Conservation (phyloP, 495 filamentous ascomycete genomes). For the Talaromyces ruber region DNA sequence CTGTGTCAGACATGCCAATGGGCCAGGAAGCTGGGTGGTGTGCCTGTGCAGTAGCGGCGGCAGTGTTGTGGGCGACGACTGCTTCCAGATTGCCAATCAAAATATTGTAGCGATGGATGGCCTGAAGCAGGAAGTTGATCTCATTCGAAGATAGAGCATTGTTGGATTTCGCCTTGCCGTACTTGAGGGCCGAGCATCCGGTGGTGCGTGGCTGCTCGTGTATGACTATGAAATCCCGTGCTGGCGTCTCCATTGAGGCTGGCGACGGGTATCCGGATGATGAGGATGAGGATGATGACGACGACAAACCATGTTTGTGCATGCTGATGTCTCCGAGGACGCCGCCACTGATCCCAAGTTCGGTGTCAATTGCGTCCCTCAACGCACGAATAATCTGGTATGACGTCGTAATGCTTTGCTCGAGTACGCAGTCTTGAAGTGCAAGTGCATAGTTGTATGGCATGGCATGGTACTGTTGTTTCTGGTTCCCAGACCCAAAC, state of each 20-base stretch:
- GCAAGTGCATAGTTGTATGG: not conserved
- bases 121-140: not conserved
- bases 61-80: not conserved
- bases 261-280: not conserved
- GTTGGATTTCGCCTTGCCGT: not conserved
- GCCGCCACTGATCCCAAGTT: not conserved
- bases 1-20: not conserved
- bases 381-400: not conserved
- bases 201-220: not conserved
- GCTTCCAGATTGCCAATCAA: not conserved
- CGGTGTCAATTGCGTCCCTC: not conserved
- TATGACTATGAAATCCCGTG: not conserved
- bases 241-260: not conserved
- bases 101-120: not conserved
- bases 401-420: not conserved
- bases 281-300: not conserved
- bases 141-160: not conserved
- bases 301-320: not conserved
- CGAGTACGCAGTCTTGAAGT: not conserved
- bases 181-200: not conserved
- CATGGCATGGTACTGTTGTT: not conserved
- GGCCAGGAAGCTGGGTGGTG: not conserved
- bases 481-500: not conserved
- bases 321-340: not conserved
- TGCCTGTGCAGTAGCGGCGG: not conserved